These are phyloP conservation scores for Leccinum subtestaceum DNA, from an alignment of 768 basidiomycete species.

Conservation along the genomic window DNA sequence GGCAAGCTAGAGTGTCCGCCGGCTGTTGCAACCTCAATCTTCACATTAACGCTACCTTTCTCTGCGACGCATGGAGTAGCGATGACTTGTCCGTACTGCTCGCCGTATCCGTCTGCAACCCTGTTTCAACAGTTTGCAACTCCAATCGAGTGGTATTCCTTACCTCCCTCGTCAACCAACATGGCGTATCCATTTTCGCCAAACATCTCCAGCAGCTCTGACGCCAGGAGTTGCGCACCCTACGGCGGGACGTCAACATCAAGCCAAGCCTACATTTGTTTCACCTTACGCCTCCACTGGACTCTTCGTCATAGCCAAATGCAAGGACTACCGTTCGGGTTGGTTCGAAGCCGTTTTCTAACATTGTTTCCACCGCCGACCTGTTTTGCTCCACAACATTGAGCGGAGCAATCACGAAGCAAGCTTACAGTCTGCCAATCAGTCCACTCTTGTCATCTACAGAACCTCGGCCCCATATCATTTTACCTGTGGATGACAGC, in stretches of 20 bases:
- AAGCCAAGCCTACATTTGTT: background rate
- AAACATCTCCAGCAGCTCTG: conserved; percentile 54
- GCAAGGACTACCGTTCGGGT: conserved; percentile 58
- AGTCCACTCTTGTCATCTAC: conserved; percentile 64
- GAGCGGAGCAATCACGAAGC: background rate
- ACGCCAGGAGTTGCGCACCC: conserved; percentile 53
- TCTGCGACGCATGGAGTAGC: conserved; percentile 67
- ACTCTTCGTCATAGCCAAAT: conserved; percentile 79
- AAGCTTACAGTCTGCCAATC: conserved; percentile 56
- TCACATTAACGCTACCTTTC: conserved; percentile 66
- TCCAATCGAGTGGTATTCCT: conserved; percentile 13
- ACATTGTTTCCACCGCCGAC: conserved; percentile 59
- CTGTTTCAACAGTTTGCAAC: background rate
- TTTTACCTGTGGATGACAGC: conserved; percentile 23
- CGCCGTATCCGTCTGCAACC: conserved; percentile 45
- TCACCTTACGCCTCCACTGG: conserved; percentile 44
- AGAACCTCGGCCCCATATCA: conserved; percentile 50
- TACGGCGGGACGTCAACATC: conserved; percentile 20
- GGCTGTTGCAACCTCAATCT: conserved; percentile 58
- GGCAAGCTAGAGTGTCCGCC: conserved; percentile 90
- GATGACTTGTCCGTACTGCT: conserved; percentile 51
- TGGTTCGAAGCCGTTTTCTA: conserved; percentile 61
- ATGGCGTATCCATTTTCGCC: conserved; percentile 73
- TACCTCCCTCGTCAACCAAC: conserved; percentile 87
- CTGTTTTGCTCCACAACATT: conserved; percentile 24